These are phyloP conservation scores for thale cress (Arabidopsis thaliana) DNA, from an alignment of 345 rosid species.

Conservation along the genomic window DNA sequence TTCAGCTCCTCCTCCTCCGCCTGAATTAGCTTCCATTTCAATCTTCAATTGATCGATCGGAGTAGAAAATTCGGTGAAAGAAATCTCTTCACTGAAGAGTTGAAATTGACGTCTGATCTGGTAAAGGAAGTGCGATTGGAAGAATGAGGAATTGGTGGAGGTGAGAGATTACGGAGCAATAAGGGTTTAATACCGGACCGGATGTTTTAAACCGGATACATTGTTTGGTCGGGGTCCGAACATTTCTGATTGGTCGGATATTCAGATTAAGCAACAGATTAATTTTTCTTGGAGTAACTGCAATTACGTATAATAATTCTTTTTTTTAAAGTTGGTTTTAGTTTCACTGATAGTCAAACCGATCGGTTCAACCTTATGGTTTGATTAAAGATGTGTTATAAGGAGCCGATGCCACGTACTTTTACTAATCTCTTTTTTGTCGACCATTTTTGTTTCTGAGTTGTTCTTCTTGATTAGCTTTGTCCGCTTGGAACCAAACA, in stretches of 20 bases:
- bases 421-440: neutral
- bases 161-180: slow-evolving; percentile 6
- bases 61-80: neutral
- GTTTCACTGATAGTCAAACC: neutral
- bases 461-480: neutral
- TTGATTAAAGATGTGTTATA: neutral
- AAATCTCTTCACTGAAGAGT: slow-evolving; percentile 32
- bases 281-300: neutral
- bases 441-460: neutral
- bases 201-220: slow-evolving; percentile 19
- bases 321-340: neutral
- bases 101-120: slow-evolving; percentile 48
- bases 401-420: slow-evolving; percentile 4
- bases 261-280: neutral
- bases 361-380: neutral
- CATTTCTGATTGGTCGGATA: slow-evolving; percentile 16
- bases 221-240: neutral
- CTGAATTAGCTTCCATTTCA: slow-evolving; percentile 65
- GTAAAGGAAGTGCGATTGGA: slow-evolving; percentile 38
- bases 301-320: no score
- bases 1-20: slow-evolving; percentile 45
- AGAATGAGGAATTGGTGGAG: slow-evolving; percentile 12
- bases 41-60: slow-evolving; percentile 23
- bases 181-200: slow-evolving; percentile 33
- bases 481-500: slow-evolving; percentile 19